Conservation (phyloP, 148 eudicot species). For the Nepenthes mirabilis region DNA sequence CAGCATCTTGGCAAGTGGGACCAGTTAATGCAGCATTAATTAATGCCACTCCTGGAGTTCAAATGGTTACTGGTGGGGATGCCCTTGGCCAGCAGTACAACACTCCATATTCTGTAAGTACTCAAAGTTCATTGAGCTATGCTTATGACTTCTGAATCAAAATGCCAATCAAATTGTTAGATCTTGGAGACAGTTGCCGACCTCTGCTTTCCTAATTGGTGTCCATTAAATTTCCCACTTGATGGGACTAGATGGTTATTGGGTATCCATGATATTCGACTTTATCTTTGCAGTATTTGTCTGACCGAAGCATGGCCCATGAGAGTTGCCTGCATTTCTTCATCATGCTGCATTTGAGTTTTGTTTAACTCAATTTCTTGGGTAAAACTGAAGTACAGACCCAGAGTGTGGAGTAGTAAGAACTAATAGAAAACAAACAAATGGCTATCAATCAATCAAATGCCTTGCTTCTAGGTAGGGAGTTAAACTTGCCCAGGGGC, state of each 20-base stretch:
- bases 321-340: no score
- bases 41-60: constrained; percentile 97
- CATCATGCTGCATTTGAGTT: no score
- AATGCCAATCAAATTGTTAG: background rate
- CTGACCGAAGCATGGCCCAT: no score
- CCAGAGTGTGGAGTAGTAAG: no score
- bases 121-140: background rate
- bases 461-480: no score
- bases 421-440: no score
- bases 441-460: no score
- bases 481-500: no score
- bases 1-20: constrained; percentile 83
- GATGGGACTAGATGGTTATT: background rate
- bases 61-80: constrained; percentile 93
- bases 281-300: no score
- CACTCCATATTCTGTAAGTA: constrained; percentile 82
- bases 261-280: background rate
- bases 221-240: background rate
- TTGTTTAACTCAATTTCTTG: no score
- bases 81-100: constrained; percentile 89
- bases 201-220: no score
- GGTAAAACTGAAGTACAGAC: no score
- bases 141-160: background rate
- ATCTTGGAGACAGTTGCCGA: background rate
- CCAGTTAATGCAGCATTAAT: constrained; percentile 68